Conservation (phyloP, 2,329 filamentous ascomycete genomes). For the Alternaria gaisen region DNA sequence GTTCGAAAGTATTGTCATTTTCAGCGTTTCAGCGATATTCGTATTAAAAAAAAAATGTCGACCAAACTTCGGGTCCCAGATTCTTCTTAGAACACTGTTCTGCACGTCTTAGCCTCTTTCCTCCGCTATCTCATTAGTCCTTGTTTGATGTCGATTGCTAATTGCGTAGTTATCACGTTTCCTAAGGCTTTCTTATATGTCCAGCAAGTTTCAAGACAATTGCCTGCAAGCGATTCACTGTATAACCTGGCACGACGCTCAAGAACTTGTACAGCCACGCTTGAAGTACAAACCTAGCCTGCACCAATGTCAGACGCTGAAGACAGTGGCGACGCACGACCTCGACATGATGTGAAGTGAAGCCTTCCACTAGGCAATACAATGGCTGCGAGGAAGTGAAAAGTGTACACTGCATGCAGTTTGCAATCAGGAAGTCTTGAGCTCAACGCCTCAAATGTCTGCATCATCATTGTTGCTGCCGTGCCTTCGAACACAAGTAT, state of each 20-base stretch:
- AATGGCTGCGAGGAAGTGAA: neutral
- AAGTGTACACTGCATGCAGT: neutral
- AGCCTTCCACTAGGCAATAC: neutral
- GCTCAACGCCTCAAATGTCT: neutral
- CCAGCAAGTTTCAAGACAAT: neutral
- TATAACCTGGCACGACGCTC: neutral
- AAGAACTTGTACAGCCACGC: neutral
- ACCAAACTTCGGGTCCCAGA: neutral
- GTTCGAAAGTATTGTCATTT: neutral
- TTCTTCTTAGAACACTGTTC: neutral
- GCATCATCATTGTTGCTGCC: too few species aligned
- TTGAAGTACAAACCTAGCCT: neutral
- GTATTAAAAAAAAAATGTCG: neutral
- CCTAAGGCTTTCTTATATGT: neutral
- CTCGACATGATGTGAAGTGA: neutral
- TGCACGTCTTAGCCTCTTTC: neutral
- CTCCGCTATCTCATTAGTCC: neutral
- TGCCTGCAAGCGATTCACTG: neutral
- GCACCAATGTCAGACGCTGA: neutral
- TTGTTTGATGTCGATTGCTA: neutral
- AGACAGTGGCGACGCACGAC: neutral
- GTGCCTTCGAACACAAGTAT: neutral
- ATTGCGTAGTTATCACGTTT: neutral
- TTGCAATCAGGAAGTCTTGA: neutral
- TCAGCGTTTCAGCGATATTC: slow-evolving; percentile 14